Base-by-base conservation (phyloP, 2,329 filamentous ascomycete species). In the Phyllosticta citribraziliensis region DNA sequence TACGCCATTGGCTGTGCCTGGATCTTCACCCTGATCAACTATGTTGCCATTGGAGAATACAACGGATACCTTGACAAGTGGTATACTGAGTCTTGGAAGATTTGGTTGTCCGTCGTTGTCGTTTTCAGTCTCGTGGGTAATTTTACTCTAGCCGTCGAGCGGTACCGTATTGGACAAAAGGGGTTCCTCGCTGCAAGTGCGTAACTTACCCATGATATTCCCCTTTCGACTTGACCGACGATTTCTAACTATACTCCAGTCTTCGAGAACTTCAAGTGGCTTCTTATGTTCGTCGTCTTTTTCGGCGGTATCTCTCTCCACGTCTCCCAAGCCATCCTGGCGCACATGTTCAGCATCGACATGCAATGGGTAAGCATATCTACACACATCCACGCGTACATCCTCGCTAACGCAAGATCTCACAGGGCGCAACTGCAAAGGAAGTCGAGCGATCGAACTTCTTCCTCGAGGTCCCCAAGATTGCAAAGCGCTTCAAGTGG, bases 31-130 rank as follows among this genome's bases (percentile, higher is more conserved):
- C 68, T 86, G 1, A 73, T 82, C 62, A 91, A 90, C 73, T 91
- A 90, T 73, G 84, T 89, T 71, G 73, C 88, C 50, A 79, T 88
- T 57, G 88, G 88, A 47, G 88, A 85, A 83, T 88, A 82, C 75
- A 85, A 86, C 67, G 86, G 85, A 35, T 56, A 61, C 54, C 53
- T 52, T 27, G 55, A 57, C 55, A 61, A 61, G 51, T 61, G 30
- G 40, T 61, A 57, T 11, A 22, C 52, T n/a, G 59, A 61, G 55
- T 61, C 59, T 8, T 61, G 59, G 59, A 61, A 57, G 51, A 35
- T 61, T 3, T 61, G 59, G 59, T n/a, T 56, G 3, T 61, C 59
- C n/a, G 54, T 61, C 47, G 52, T 61, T 8, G 50, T 57, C 25
- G 55, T 61, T 11, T 61, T 61, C 55, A 57, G 50, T 22, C 20